Percentiles rank a stretch among this genome's conserved stretches.
Evolutionary conservation across 495 filamentous ascomycete genomes (phyloP).

Genomic region (Tuber microsphaerosporum): DNA sequence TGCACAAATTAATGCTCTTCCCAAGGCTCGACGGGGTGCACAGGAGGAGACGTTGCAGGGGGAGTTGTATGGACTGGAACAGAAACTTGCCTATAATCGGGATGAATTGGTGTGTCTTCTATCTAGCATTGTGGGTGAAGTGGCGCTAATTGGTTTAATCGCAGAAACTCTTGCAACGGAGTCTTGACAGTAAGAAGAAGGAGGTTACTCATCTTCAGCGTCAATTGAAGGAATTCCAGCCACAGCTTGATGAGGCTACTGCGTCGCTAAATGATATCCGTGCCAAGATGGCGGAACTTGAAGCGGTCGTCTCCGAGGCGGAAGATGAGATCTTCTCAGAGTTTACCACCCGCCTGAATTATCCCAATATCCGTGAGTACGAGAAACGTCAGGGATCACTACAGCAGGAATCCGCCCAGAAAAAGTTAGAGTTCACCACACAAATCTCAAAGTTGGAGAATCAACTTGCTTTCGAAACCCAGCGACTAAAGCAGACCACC

Average conservation of each 20-base stretch:
- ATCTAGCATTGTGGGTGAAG: conserved; percentile 22
- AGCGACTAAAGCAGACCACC: conserved; percentile 59
- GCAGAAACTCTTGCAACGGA: conserved; percentile 57
- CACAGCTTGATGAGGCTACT: conserved; percentile 68
- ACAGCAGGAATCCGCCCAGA: conserved; percentile 80
- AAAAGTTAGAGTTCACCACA: conserved; percentile 73
- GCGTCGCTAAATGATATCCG: conserved; percentile 60
- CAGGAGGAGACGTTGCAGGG: conserved; percentile 74
- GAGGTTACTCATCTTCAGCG: conserved; percentile 65
- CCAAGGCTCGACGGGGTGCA: conserved; percentile 61
- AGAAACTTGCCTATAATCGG: conserved; percentile 61
- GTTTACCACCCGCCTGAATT: conserved; percentile 83
- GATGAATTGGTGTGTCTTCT: conserved; percentile 53
- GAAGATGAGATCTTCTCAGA: conserved; percentile 81
- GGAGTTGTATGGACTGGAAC: conserved; percentile 75
- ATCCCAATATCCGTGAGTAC: conserved; percentile 82
- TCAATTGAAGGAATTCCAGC: conserved; percentile 65
- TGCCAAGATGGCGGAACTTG: conserved; percentile 57
- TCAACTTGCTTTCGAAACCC: conserved; percentile 68
- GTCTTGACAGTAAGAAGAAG: conserved; percentile 75
- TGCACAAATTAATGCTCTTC: conserved; percentile 65
- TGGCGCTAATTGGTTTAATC: conserved; percentile 42
- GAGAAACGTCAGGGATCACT: conserved; percentile 84
- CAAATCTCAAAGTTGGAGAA: conserved; percentile 77
- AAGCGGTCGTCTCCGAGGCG: conserved; percentile 70